Evolutionary conservation across 257 asterid genomes (phyloP).

Genomic region (Petunia axillaris): DNA sequence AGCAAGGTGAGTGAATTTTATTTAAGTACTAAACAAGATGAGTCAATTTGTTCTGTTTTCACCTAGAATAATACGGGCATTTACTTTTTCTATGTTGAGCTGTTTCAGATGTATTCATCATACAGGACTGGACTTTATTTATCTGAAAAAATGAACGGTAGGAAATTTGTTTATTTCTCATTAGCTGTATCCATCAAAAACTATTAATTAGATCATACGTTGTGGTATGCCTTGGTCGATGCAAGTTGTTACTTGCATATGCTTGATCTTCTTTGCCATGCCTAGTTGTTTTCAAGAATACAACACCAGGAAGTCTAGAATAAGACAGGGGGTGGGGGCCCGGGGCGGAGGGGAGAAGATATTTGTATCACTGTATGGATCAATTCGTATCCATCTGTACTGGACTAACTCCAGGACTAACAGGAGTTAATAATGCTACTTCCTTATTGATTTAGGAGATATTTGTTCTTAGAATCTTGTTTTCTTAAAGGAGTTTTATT

Average conservation of each 20-base stretch:
- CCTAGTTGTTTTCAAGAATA: neutral
- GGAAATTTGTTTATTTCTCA: neutral
- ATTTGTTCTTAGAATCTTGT: neutral
- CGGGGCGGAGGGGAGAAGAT: too few relatives aligned
- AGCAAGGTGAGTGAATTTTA: conserved; percentile 51
- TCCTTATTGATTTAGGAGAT: neutral
- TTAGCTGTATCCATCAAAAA: neutral
- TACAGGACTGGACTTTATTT: neutral
- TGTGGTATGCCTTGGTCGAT: neutral
- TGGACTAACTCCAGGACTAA: neutral
- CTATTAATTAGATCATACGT: neutral
- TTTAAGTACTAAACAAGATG: neutral
- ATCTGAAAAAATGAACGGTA: neutral
- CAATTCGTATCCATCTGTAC: neutral
- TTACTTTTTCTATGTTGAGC: neutral
- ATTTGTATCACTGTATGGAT: neutral
- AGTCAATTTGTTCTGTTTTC: neutral
- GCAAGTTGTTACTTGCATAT: neutral
- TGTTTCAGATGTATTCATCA: neutral
- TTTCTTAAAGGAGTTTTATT: neutral
- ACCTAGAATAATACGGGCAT: neutral
- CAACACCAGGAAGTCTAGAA: neutral
- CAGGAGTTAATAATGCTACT: neutral
- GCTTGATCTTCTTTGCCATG: neutral
- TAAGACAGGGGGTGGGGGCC: neutral